Evolutionary conservation across 306 rosid genomes (phyloP), one percentile per base, ranked within the genome.

Genomic region (Arachis hypogaea): DNA sequence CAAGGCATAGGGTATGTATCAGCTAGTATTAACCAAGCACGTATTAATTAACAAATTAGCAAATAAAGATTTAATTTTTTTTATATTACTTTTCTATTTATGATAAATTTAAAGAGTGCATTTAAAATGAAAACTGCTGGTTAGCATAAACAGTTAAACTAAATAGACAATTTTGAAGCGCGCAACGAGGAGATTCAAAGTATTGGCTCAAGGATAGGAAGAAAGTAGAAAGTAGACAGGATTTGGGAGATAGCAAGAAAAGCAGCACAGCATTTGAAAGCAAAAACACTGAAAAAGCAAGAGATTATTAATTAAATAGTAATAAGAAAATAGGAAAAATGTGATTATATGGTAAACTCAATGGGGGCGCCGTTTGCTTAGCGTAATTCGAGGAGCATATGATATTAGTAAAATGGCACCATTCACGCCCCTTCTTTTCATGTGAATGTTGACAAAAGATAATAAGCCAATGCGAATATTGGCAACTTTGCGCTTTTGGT

Each of bases 371-470:
- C 88, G 83, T 74, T 81, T 81, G 63, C 77, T 74, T 84, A 44
- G 86, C 87, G 82, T 75, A 67, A 88, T 79, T 56, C 40, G 52
- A 72, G 92, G 90, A 30, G n/a, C 61, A 44, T 69, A 56, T 70
- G 3, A 33, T 33, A 33, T 2, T 43, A 22, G n/a, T 11, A 50
- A 78, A 85, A 51, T 77, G 58, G 82, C 92, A 81, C 82, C 86
- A 82, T 82, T 86, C 46, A 74, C 92, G 96, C 88, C 90, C 81
- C 70, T 72, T 82, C 82, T 77, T 82, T 82, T 76, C 75, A 67
- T 59, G 50, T 4, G 9, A 50, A 58, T 63, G 30, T 76, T 63
- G 76, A 64, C 68, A 70, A 76, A 73, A 18, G 54, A 44, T 52
- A 33, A 68, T 36, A 16, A 67, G 36, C 47, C 65, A 2, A 29